phyloP scores from a whole-genome alignment of 345 rosid genomes.

The Pelargonium nanum region DNA sequence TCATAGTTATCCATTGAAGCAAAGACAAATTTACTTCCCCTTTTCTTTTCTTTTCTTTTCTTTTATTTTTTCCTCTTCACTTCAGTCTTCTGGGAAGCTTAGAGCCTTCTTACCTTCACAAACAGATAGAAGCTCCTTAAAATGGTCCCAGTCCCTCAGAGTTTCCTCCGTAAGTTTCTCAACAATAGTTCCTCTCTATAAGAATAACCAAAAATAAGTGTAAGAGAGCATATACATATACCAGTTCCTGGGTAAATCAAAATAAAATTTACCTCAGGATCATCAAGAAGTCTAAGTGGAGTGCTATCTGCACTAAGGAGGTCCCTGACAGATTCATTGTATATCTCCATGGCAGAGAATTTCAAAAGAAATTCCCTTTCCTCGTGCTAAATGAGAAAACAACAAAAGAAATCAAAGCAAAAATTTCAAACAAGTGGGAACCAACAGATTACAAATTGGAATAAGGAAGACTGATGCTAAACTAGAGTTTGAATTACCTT shows the following conservation, averaged over 20 bases:
- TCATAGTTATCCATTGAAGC: neutral
- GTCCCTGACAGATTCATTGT: conserved; percentile 92
- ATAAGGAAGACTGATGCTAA: conserved; percentile 5
- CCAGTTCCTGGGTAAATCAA: conserved; percentile 8
- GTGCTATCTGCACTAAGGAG: conserved; percentile 57
- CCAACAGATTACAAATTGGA: neutral
- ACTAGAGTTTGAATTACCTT: conserved; percentile 32
- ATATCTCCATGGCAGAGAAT: conserved; percentile 92
- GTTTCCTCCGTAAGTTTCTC: conserved; percentile 83
- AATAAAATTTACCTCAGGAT: conserved; percentile 65
- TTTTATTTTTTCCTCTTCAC: neutral
- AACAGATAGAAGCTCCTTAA: conserved; percentile 55
- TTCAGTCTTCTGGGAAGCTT: neutral
- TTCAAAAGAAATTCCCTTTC: conserved; percentile 71
- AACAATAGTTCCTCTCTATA: conserved; percentile 80
- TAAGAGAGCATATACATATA: conserved; percentile 6
- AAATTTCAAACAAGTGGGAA: neutral
- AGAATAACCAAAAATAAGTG: conserved; percentile 16
- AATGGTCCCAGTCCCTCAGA: conserved; percentile 60
- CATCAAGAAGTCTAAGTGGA: conserved; percentile 85
- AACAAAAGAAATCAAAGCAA: conserved; percentile 2
- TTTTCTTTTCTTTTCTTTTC: neutral
- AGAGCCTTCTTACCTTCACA: conserved; percentile 57
- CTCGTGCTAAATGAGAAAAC: conserved; percentile 44
- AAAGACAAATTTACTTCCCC: neutral